Evolutionary conservation across 2,329 filamentous ascomycete genomes (phyloP), one percentile per base, ranked within the genome.

Genomic region (Xylariomycetidae sp.): DNA sequence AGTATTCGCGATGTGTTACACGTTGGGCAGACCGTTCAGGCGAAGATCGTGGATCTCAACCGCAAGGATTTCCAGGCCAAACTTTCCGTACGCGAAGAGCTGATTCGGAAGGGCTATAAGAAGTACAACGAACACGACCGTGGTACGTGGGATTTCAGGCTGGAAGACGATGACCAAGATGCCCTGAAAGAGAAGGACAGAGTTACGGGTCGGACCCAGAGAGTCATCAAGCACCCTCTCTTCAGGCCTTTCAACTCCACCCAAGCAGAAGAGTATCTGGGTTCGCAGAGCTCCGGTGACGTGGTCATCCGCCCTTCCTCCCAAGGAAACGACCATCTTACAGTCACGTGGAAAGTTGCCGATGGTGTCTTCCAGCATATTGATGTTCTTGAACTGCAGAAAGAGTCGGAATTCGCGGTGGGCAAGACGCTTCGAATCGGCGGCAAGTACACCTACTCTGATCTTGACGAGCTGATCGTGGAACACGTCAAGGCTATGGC

Each of bases 401-500:
- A 98, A 63, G 87, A 95, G 43, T 96, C 88, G 42, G 90, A 96
- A 57, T 96, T 95, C 58, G 89, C 88, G 0, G 82, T 96, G 4
- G 92, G 92, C 42, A 82, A 82, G 49, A 80, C 82, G 25, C 72
- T 98, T 34, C 85, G 85, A 44, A 85, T 98, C 34, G 84, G 80
- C 20, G 85, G 85, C 48, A 90, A 89, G 58, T 89, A 88, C 62
- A 90, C 78, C 6, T 98, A 98, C 66, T 87, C 79, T 40, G 92
- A 98, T 80, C 70, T 98, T 40, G 92, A 98, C 63, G 92, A 98
- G 59, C 63, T 98, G 65, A 96, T 98, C 47, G 89, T 94, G 55
- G 85, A 92, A 53, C 92, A 98, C 57, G 86, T 98, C 56, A 92
- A 95, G 66, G 86, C 89, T 32, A 98, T 96, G 92, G 85, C 88